Conservation (phyloP, 352 stramenopile genomes). For the Globisporangium irregulare region DNA sequence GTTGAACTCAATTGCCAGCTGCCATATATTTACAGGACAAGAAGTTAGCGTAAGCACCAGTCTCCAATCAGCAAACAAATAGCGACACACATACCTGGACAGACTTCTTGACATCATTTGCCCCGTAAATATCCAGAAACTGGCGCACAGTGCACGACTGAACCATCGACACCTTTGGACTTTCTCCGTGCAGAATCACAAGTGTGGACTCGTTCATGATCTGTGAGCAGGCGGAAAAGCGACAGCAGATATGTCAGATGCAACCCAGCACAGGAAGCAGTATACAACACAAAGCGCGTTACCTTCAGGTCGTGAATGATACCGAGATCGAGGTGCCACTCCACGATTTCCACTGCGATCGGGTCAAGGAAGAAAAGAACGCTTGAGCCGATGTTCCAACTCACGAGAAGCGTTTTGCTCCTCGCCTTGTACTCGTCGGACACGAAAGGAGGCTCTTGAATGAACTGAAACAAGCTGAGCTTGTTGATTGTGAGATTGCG, state of each 20-base stretch:
- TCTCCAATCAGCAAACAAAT: background rate
- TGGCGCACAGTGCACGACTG: slow-evolving; percentile 68
- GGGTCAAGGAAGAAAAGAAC: slow-evolving; percentile 84
- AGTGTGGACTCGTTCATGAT: slow-evolving; percentile 68
- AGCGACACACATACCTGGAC: slow-evolving; percentile 62
- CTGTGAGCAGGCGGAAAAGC: slow-evolving; percentile 23
- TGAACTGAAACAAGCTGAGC: slow-evolving; percentile 67
- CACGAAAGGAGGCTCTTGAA: slow-evolving; percentile 55
- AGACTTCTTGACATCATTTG: slow-evolving; percentile 53
- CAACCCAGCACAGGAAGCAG: background rate
- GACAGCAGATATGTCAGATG: background rate
- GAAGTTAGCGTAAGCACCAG: background rate
- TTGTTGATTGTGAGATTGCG: slow-evolving; percentile 82
- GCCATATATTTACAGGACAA: slow-evolving; percentile 3
- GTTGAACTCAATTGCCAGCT: slow-evolving; percentile 74
- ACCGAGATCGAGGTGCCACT: slow-evolving; percentile 86
- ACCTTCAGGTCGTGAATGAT: slow-evolving; percentile 86
- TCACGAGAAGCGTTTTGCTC: slow-evolving; percentile 59
- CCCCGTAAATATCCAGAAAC: slow-evolving; percentile 71
- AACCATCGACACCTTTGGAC: slow-evolving; percentile 66
- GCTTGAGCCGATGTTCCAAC: slow-evolving; percentile 78
- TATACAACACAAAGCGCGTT: slow-evolving; percentile 1
- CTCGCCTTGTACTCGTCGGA: slow-evolving; percentile 38
- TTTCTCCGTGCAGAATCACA: slow-evolving; percentile 71
- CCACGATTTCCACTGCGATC: slow-evolving; percentile 78